Base-by-base conservation (phyloP, 2,329 filamentous ascomycete genomes). In the Fusarium hainanense region DNA sequence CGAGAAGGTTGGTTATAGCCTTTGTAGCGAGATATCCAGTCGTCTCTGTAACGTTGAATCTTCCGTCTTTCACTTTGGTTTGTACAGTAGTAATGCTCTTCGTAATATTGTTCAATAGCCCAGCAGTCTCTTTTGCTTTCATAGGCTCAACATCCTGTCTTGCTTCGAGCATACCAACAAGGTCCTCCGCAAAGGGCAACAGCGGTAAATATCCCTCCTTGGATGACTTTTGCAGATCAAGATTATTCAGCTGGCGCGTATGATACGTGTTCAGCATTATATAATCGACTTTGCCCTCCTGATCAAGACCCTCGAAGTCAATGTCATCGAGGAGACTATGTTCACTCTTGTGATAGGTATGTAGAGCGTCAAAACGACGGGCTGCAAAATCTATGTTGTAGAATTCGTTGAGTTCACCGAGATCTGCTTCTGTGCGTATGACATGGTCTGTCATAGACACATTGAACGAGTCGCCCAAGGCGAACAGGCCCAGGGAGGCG, bases 61-160 rank as follows among this genome's bases (percentile, higher is more conserved):
- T 48, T 0, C 58, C 63, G 0, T 52, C 43, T 12, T 68, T 14
- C 1, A 70, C 68, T 4, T 71, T 71, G 0, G 42, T 48, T 4
- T 68, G 68, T 0, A 55, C 68, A 16, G 27, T 23, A 2, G 23
- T 7, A 10, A 71, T 68, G 0, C 68, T 60, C 6, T 71, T 70
- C 6, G 50, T 65, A 6, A 70, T 68, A 7, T 65, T 59, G 0
- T 70, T 68, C 6, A 70, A 28, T 1, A 55, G 9, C 1, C 56
- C 54, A 2, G 68, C 68, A 0, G 68, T 48, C 7, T 70, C 58
- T 16, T 71, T 70, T 0, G 68, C 58, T 16, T 48, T 68, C 58
- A 71, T 71, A 0, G 68, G 58, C 11, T 68, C 68, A 6, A 70
- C 58, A 27, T 71, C 58, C 23, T 70, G 68, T 6, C 68, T 65